These are phyloP conservation scores for Bipolaris oryzae DNA, from an alignment of 2,329 filamentous ascomycete species.

Conservation along the genomic window DNA sequence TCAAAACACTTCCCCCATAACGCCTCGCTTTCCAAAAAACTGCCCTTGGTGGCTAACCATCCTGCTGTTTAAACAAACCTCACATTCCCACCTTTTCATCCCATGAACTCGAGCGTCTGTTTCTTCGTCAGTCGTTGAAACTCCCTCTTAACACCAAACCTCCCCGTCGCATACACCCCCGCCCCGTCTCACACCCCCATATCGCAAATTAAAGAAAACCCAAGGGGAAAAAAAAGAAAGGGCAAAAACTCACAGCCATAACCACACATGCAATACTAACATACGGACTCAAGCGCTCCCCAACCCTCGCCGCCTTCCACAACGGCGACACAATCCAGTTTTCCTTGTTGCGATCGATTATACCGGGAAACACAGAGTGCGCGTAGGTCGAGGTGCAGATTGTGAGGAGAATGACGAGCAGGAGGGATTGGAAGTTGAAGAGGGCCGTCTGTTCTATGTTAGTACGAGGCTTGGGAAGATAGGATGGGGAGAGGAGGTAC, in stretches of 20 bases:
- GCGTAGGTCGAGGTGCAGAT: slow-evolving; percentile 96
- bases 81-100: slow-evolving; percentile 9
- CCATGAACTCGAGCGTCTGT: slow-evolving; percentile 41
- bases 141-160: background rate
- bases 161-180: no score
- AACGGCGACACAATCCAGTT: slow-evolving; percentile 82
- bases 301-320: slow-evolving; percentile 94
- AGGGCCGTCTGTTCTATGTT: slow-evolving; percentile 74
- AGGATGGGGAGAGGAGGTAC: no score
- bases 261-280: slow-evolving; percentile 90
- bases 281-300: slow-evolving; percentile 92
- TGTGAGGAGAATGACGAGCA: slow-evolving; percentile 90
- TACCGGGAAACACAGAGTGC: slow-evolving; percentile 84
- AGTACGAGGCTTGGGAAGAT: background rate
- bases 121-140: background rate
- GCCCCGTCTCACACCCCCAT: no score
- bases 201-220: no score
- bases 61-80: background rate
- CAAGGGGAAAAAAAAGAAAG: background rate
- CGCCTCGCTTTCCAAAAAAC: slow-evolving; percentile 5
- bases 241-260: slow-evolving; percentile 73
- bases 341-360: slow-evolving; percentile 92
- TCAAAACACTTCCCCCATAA: background rate
- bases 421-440: slow-evolving; percentile 98
- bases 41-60: background rate